These are phyloP conservation scores for Sarocladium brachiariae DNA, from an alignment of 2,329 filamentous ascomycete species.

Conservation along the genomic window DNA sequence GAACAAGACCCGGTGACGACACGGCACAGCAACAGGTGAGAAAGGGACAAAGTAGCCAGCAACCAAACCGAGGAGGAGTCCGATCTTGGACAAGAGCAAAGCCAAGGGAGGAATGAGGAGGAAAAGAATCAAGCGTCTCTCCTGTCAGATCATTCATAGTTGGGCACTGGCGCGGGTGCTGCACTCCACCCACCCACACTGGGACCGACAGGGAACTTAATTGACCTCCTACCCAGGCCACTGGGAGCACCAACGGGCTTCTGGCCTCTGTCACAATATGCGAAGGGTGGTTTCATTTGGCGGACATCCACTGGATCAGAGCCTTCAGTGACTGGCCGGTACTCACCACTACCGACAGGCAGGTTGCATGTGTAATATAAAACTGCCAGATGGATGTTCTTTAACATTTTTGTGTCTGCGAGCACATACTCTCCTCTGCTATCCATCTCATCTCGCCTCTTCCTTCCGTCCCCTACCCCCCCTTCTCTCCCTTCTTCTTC, in stretches of 20 bases:
- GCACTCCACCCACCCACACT: neutral
- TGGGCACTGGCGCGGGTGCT: neutral
- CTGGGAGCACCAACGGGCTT: neutral
- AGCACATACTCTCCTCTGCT: too few species aligned
- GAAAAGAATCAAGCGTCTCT: slow-evolving; percentile 4
- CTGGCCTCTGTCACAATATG: neutral
- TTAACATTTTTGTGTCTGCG: too few species aligned
- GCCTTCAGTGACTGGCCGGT: too few species aligned
- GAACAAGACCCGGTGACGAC: neutral
- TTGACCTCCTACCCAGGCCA: neutral
- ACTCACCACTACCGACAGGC: too few species aligned
- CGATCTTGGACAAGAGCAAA: neutral
- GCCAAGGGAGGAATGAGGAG: slow-evolving; percentile 5
- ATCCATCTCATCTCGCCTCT: neutral
- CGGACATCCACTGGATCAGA: too few species aligned
- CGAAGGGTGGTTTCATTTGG: too few species aligned
- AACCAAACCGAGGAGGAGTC: neutral
- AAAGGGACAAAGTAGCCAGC: neutral
- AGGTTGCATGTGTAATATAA: too few species aligned
- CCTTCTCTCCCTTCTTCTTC: too few species aligned
- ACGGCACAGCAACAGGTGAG: neutral
- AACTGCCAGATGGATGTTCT: too few species aligned
- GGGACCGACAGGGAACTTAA: slow-evolving; percentile 1
- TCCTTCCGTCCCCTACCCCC: neutral
- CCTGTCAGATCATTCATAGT: neutral